phyloP scores from a whole-genome alignment of 2,329 filamentous ascomycete genomes.

The Neofusicoccum ribis region DNA sequence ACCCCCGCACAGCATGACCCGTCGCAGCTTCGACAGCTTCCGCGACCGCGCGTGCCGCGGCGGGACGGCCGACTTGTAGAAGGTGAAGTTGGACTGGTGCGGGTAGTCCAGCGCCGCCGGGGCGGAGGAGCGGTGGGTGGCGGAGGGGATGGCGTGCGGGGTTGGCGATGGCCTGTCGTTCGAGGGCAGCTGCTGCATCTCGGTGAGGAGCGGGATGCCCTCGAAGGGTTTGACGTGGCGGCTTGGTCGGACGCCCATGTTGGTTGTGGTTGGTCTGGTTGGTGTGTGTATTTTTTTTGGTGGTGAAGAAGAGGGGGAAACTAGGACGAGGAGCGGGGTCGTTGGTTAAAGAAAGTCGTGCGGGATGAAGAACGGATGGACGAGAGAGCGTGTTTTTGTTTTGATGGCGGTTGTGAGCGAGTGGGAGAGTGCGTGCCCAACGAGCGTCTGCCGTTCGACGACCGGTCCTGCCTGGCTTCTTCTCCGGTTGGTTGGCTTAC shows the following conservation, averaged over 20 bases:
- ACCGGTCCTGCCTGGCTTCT: neutral
- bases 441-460: neutral
- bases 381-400: neutral
- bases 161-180: neutral
- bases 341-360: neutral
- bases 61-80: neutral
- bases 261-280: neutral
- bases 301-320: too few species aligned
- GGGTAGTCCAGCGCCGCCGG: neutral
- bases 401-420: neutral
- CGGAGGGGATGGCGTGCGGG: neutral
- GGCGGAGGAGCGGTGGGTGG: neutral
- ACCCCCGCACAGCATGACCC: neutral
- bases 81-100: neutral
- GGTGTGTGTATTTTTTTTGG: neutral
- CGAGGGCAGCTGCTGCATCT: slow-evolving; percentile 1
- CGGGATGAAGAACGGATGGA: neutral
- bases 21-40: neutral
- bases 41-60: neutral
- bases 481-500: neutral
- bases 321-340: neutral
- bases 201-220: neutral
- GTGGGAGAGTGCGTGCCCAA: neutral
- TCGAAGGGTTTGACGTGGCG: neutral
- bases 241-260: neutral